Evolutionary conservation across 2,329 filamentous ascomycete species (phyloP).

Genomic region (Capronia coronata): DNA sequence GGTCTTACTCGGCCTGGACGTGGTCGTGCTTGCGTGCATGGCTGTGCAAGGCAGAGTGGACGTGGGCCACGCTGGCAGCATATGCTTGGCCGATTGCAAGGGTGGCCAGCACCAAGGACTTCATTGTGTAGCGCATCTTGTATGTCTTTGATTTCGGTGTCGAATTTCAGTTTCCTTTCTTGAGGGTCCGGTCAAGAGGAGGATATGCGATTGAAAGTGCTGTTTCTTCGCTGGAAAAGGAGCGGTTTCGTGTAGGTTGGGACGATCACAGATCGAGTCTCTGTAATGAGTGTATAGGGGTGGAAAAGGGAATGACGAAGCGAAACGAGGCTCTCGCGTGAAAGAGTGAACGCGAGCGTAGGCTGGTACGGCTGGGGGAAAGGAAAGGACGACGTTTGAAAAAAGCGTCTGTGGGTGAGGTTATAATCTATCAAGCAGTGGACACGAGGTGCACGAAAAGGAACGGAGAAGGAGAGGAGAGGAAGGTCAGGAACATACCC

Average conservation of each 20-base stretch:
- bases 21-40: constrained; percentile 24
- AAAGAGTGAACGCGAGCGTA: constrained; percentile 26
- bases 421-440: constrained; percentile 12
- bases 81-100: constrained; percentile 25
- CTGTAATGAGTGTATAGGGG: constrained; percentile 9
- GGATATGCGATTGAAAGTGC: constrained; percentile 1
- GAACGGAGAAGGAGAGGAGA: constrained; percentile 7
- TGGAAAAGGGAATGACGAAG: constrained; percentile 12
- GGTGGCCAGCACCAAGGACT: constrained; percentile 28
- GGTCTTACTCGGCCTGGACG: constrained; percentile 12
- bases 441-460: constrained; percentile 8
- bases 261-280: constrained; percentile 27
- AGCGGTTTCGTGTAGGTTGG: constrained; percentile 16
- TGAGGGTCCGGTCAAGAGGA: constrained; percentile 14
- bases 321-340: constrained; percentile 19
- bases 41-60: constrained; percentile 17
- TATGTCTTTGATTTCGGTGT: constrained; percentile 8
- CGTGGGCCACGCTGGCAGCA: constrained; percentile 19
- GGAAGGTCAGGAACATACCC: constrained; percentile 5
- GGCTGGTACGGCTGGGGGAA: constrained; percentile 18
- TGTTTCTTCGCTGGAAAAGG: constrained; percentile 7
- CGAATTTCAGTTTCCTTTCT: constrained; percentile 9
- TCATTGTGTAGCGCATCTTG: constrained; percentile 26
- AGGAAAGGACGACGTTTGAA: constrained; percentile 22
- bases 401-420: constrained; percentile 22